A percentile compares a stretch with the other conserved stretches of the same genome.
Evolutionary conservation across 345 rosid species (phyloP).

Genomic region (Populus davidiana): DNA sequence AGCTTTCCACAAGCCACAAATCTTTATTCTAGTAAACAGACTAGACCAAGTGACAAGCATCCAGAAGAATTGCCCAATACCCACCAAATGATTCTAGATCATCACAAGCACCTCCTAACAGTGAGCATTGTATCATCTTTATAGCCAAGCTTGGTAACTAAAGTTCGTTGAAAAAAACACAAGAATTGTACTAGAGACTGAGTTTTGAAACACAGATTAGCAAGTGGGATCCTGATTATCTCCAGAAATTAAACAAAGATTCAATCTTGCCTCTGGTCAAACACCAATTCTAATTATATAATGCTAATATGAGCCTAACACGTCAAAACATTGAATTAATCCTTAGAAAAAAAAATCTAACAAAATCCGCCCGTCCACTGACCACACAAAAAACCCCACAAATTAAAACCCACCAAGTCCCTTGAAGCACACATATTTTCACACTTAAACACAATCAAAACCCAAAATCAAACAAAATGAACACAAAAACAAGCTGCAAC

Average conservation of each 20-base stretch:
- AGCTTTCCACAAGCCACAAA: background rate
- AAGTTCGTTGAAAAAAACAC: background rate
- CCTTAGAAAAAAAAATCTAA: background rate
- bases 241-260: background rate
- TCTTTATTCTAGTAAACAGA: background rate
- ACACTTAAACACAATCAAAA: background rate
- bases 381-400: conserved; percentile 12
- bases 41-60: background rate
- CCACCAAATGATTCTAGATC: background rate
- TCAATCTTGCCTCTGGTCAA: conserved; percentile 13
- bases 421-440: conserved; percentile 12
- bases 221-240: background rate
- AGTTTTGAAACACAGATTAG: background rate
- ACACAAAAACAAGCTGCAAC: background rate
- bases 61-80: background rate
- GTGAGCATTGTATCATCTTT: background rate
- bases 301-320: background rate
- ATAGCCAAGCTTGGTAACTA: background rate
- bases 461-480: background rate
- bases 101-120: background rate
- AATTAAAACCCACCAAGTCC: background rate
- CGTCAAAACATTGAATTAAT: background rate
- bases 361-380: conserved; percentile 7
- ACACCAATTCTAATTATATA: background rate
- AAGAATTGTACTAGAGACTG: background rate